phyloP scores from a whole-genome alignment of 495 filamentous ascomycete species.

The Polyplosphaeria fusca region DNA sequence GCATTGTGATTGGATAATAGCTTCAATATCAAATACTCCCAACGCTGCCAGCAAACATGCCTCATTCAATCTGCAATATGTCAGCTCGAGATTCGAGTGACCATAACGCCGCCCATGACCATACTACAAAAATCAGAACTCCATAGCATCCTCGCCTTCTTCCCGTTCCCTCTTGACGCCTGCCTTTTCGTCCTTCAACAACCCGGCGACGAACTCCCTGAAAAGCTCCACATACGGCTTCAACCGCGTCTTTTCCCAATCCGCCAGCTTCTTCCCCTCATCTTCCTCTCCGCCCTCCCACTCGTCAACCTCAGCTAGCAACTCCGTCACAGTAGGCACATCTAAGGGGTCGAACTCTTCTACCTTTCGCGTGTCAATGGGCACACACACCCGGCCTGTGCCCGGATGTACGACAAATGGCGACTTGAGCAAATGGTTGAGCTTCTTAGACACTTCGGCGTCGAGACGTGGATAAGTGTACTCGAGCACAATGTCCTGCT shows the following conservation, averaged over 20 bases:
- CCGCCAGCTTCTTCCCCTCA: slow-evolving; percentile 57
- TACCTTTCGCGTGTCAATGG: slow-evolving; percentile 67
- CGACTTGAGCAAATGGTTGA: slow-evolving; percentile 94
- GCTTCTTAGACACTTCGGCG: slow-evolving; percentile 92
- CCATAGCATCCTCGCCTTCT: slow-evolving; percentile 51
- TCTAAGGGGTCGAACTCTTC: slow-evolving; percentile 81
- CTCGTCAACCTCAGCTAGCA: slow-evolving; percentile 71
- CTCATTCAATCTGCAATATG: too few species aligned
- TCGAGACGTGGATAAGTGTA: slow-evolving; percentile 98
- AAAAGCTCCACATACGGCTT: slow-evolving; percentile 92
- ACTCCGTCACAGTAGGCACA: slow-evolving; percentile 79
- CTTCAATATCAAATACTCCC: background rate
- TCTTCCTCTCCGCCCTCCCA: slow-evolving; percentile 44
- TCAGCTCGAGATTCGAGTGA: too few species aligned
- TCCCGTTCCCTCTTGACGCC: slow-evolving; percentile 71
- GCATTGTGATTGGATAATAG: too few species aligned
- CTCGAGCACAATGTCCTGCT: slow-evolving; percentile 91
- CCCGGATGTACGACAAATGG: slow-evolving; percentile 96
- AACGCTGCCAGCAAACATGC: too few species aligned
- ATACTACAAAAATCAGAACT: slow-evolving; percentile 47
- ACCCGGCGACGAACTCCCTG: slow-evolving; percentile 67
- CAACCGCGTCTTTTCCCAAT: slow-evolving; percentile 95
- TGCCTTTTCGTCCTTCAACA: slow-evolving; percentile 82
- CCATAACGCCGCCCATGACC: background rate
- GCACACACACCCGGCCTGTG: slow-evolving; percentile 91